Conservation (phyloP, 345 rosid genomes). For the Noccaea bulbosa region DNA sequence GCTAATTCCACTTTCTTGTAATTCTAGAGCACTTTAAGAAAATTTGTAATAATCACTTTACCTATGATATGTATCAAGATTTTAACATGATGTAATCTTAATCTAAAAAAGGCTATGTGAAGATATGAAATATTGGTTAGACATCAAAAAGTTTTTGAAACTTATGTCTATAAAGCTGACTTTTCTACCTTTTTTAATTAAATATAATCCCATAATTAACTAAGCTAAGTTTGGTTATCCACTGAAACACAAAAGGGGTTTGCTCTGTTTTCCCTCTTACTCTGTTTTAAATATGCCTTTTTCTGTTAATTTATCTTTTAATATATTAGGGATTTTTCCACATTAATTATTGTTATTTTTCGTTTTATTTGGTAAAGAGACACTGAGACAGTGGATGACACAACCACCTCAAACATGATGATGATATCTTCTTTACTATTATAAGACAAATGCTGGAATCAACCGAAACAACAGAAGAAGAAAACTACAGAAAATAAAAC, state of each 20-base stretch:
- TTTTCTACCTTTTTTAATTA: neutral
- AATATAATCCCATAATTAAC: constrained; percentile 2
- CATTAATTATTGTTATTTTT: constrained; percentile 1
- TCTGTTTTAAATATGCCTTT: constrained; percentile 14
- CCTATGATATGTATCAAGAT: constrained; percentile 10
- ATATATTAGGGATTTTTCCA: neutral
- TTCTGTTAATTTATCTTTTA: neutral
- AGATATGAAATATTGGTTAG: constrained; percentile 27
- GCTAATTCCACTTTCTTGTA: constrained; percentile 41
- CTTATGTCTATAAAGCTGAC: constrained; percentile 27
- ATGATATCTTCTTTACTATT: constrained; percentile 29
- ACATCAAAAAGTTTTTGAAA: constrained; percentile 33
- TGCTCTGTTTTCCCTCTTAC: constrained; percentile 11
- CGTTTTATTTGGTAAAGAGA: constrained; percentile 35
- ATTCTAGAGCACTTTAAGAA: constrained; percentile 15
- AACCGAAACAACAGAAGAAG: constrained; percentile 8
- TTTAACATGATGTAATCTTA: constrained; percentile 15
- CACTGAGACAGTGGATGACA: constrained; percentile 37
- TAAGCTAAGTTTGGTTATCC: constrained; percentile 26
- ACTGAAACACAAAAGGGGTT: constrained; percentile 30
- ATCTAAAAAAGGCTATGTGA: constrained; percentile 12
- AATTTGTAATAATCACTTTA: constrained; percentile 21
- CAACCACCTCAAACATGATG: constrained; percentile 26
- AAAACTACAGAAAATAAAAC: constrained; percentile 11
- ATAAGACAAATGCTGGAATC: constrained; percentile 14